Conservation (phyloP, 306 rosid genomes). For the Malus orientalis region DNA sequence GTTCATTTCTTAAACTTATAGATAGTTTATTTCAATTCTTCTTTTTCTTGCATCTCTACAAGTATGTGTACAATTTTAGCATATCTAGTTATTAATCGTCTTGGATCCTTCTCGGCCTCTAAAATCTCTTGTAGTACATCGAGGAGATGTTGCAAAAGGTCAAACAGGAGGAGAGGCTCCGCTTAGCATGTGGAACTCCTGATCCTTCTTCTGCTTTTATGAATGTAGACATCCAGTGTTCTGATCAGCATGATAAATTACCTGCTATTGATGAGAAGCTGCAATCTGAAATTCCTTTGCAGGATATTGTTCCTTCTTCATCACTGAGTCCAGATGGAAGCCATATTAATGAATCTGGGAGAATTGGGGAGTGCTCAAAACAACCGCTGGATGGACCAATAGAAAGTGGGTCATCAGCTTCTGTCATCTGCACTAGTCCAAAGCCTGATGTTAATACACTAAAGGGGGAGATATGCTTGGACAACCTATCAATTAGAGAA, state of each 20-base stretch:
- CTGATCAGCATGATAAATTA: conserved; percentile 36
- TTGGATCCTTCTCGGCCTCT: conserved; percentile 35
- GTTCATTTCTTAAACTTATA: background rate
- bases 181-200: conserved; percentile 41
- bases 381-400: conserved; percentile 50
- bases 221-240: conserved; percentile 36
- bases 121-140: conserved; percentile 37
- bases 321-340: conserved; percentile 35
- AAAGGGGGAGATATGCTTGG: conserved; percentile 74
- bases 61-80: conserved; percentile 10
- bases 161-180: conserved; percentile 48
- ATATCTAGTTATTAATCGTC: conserved; percentile 20
- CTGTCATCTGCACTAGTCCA: conserved; percentile 38
- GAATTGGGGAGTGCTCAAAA: conserved; percentile 43
- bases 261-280: conserved; percentile 36
- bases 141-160: conserved; percentile 59
- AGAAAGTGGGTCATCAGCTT: conserved; percentile 61
- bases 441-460: conserved; percentile 46
- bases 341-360: conserved; percentile 42
- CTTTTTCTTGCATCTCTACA: conserved; percentile 10
- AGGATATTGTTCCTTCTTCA: conserved; percentile 43
- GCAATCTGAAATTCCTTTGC: conserved; percentile 31
- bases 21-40: background rate
- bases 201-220: conserved; percentile 35
- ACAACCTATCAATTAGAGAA: conserved; percentile 78